These are phyloP conservation scores for Pyrenophora tritici-repentis DNA, from an alignment of 2,329 filamentous ascomycete species.

Conservation along the genomic window DNA sequence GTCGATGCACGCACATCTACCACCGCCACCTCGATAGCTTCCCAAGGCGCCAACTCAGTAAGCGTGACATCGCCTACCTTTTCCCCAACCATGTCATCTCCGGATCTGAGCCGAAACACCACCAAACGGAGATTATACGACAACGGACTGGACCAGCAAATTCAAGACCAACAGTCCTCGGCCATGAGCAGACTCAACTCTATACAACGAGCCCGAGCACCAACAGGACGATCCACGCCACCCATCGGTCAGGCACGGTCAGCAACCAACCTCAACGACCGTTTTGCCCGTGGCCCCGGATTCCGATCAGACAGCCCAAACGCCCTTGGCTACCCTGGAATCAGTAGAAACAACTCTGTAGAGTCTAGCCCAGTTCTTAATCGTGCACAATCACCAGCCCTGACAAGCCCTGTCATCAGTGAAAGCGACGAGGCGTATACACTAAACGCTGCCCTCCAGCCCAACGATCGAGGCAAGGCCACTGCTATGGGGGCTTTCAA, in stretches of 20 bases:
- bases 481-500: constrained; percentile 75
- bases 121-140: constrained; percentile 83
- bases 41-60: constrained; percentile 59
- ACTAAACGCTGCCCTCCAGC: constrained; percentile 68
- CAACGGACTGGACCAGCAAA: constrained; percentile 76
- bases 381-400: constrained; percentile 57
- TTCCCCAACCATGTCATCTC: constrained; percentile 33
- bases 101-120: constrained; percentile 64
- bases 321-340: constrained; percentile 44
- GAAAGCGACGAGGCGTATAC: constrained; percentile 70
- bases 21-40: constrained; percentile 85
- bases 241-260: constrained; percentile 51
- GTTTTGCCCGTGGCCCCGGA: constrained; percentile 49
- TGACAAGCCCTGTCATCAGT: constrained; percentile 70
- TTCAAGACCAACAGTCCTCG: constrained; percentile 79
- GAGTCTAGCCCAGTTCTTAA: constrained; percentile 49
- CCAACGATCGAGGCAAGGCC: constrained; percentile 79
- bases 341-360: constrained; percentile 40
- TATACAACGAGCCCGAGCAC: constrained; percentile 63
- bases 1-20: constrained; percentile 75
- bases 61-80: constrained; percentile 39
- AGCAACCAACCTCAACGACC: constrained; percentile 54
- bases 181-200: constrained; percentile 80
- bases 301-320: constrained; percentile 55
- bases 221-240: constrained; percentile 59